Evolutionary conservation across 2,329 filamentous ascomycete species (phyloP).

Genomic region (Fusarium gaditjirri): DNA sequence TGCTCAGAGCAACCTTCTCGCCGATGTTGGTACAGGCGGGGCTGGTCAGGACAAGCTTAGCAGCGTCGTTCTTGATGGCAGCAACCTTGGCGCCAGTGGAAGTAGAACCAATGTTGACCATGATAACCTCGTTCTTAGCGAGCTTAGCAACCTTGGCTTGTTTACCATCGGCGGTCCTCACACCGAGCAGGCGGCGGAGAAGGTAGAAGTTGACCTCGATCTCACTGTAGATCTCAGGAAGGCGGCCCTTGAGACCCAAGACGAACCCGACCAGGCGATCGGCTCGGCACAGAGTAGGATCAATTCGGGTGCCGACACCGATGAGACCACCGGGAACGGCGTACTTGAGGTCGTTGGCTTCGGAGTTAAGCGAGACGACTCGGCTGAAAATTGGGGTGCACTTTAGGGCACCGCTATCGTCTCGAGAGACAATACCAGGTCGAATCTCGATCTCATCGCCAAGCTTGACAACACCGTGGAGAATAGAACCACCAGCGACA

Average conservation of each 20-base stretch:
- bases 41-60: slow-evolving; percentile 91
- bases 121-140: slow-evolving; percentile 97
- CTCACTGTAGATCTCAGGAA: slow-evolving; percentile 97
- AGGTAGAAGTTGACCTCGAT: slow-evolving; percentile 99
- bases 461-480: slow-evolving; percentile 96
- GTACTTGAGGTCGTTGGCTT: slow-evolving; percentile 98
- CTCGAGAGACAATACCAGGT: slow-evolving; percentile 97
- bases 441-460: slow-evolving; percentile 98
- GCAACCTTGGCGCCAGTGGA: slow-evolving; percentile 97
- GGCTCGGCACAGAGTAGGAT: slow-evolving; percentile 97
- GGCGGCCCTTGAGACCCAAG: slow-evolving; percentile 89
- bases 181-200: slow-evolving; percentile 90
- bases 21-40: slow-evolving; percentile 97
- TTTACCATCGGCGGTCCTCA: slow-evolving; percentile 97
- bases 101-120: slow-evolving; percentile 99
- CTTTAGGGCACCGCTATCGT: slow-evolving; percentile 91
- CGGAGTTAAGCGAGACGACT: slow-evolving; percentile 94
- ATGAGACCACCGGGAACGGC: slow-evolving; percentile 97
- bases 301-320: slow-evolving; percentile 96
- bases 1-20: slow-evolving; percentile 95
- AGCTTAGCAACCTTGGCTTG: slow-evolving; percentile 99
- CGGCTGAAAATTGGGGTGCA: slow-evolving; percentile 98
- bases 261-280: slow-evolving; percentile 99
- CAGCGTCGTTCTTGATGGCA: slow-evolving; percentile 96
- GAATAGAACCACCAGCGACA: slow-evolving; percentile 95